Conservation (phyloP, 2,329 filamentous ascomycete genomes). For the Fusarium sp. region DNA sequence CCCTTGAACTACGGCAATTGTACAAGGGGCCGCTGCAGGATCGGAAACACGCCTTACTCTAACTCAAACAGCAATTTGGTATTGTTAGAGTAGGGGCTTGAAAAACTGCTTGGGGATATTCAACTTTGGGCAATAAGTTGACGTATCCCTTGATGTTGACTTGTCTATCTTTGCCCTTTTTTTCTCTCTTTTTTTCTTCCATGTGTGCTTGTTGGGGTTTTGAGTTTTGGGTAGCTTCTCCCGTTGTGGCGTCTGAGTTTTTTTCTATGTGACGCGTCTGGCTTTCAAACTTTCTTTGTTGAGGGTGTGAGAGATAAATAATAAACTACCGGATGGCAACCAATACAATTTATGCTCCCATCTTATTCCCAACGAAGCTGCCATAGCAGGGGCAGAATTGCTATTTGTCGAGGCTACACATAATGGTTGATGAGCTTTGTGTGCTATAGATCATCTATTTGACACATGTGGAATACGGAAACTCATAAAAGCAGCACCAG, state of each 20-base stretch:
- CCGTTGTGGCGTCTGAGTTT: conserved; percentile 18
- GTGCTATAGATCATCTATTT: background rate
- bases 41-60: conserved; percentile 33
- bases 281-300: background rate
- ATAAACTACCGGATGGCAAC: background rate
- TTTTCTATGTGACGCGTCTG: background rate
- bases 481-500: background rate
- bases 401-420: background rate
- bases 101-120: background rate
- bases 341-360: background rate
- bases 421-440: background rate
- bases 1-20: background rate
- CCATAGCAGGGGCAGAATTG: background rate
- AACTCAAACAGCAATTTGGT: conserved; percentile 27
- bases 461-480: too few species aligned
- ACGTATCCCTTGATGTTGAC: background rate
- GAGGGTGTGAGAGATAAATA: conserved; percentile 2
- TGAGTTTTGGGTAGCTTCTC: background rate
- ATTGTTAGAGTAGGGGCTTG: conserved; percentile 5
- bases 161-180: background rate
- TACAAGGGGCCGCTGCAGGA: conserved; percentile 20
- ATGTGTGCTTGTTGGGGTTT: background rate
- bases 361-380: background rate
- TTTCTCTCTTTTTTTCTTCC: background rate
- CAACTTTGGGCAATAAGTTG: background rate